Evolutionary conservation across 2,329 filamentous ascomycete species (phyloP).

Genomic region (Fusarium torreyae): DNA sequence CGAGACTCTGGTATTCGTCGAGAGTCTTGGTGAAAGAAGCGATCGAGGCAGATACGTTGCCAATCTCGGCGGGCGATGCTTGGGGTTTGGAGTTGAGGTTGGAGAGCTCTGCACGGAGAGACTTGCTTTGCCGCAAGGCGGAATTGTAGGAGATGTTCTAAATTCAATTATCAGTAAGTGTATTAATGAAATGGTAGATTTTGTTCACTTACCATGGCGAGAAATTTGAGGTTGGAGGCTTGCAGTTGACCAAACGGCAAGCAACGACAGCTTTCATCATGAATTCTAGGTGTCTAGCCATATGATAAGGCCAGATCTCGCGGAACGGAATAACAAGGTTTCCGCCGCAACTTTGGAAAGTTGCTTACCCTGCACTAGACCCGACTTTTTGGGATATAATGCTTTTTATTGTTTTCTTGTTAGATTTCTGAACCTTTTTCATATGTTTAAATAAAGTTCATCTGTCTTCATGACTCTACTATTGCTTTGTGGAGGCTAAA

Average conservation of each 20-base stretch:
- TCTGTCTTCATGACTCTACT: too few species aligned
- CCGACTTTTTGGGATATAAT: too few species aligned
- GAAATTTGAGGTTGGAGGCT: slow-evolving; percentile 38
- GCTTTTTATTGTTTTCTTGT: too few species aligned
- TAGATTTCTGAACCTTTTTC: too few species aligned
- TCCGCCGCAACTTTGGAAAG: background rate
- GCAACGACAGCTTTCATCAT: slow-evolving; percentile 43
- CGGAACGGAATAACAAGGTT: slow-evolving; percentile 40
- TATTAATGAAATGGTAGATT: fast-evolving
- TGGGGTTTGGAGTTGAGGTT: slow-evolving; percentile 76
- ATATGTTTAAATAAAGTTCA: too few species aligned
- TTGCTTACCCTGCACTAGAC: slow-evolving; percentile 27
- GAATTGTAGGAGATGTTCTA: slow-evolving; percentile 90
- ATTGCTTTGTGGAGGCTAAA: too few species aligned
- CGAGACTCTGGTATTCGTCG: slow-evolving; percentile 90
- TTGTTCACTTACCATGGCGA: slow-evolving; percentile 40
- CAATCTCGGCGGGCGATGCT: slow-evolving; percentile 69
- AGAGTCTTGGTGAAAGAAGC: slow-evolving; percentile 88
- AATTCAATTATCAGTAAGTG: background rate
- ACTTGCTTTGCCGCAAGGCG: slow-evolving; percentile 85
- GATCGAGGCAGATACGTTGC: slow-evolving; percentile 83
- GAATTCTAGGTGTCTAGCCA: slow-evolving; percentile 28
- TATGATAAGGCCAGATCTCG: slow-evolving; percentile 51
- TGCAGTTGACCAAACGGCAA: slow-evolving; percentile 23
- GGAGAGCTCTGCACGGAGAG: slow-evolving; percentile 83